Evolutionary conservation across 75 land plant genomes (phyloP), one percentile per base, ranked within the genome.

Genomic region (Selaginella moellendorffii): DNA sequence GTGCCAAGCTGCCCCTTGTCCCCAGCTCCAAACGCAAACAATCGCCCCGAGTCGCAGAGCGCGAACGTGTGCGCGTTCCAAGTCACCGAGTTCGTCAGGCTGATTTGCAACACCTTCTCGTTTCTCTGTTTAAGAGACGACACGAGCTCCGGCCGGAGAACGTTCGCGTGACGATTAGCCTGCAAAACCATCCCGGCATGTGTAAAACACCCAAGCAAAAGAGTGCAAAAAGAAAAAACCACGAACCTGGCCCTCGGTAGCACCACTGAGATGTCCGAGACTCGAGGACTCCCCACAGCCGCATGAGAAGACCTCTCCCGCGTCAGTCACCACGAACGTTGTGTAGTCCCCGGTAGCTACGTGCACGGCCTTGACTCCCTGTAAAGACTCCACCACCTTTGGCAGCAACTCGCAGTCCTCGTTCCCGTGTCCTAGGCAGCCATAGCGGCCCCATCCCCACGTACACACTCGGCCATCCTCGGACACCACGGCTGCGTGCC

Each of bases 31-130:
- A 85, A 88, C 36, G 89, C 93, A 62, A 79, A 88, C 8, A 88
- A 74, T 72, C 78, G 80, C 17, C 82, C 86, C 2, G 89, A 76
- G 29, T 88, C 85, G 5, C 87, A 84, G 51, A 88, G 73, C 0
- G 93, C 93, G 71, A 88, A 88, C 0, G 93, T 88, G 68, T 88
- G 93, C 17, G 93, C 89, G 69, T 88, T 83, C 93, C 93, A 85
- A 54, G 81, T 82, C 31, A 85, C 84, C 2, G 90, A 88, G 36
- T 86, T 88, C 27, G 89, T 85, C 2, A 85, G 80, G 73, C 89
- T 85, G 61, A 88, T 77, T 71, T 85, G 89, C 51, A 82, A 83
- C 2, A 88, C 80, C 46, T 76, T 63, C 66, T 88, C 89, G 1
- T 74, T 75, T 17, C 66, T 29, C 42, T 74, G 72, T 75, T 78